These are phyloP conservation scores for Metschnikowia hibisci DNA, from an alignment of 805 yeast genomes.

Conservation along the genomic window DNA sequence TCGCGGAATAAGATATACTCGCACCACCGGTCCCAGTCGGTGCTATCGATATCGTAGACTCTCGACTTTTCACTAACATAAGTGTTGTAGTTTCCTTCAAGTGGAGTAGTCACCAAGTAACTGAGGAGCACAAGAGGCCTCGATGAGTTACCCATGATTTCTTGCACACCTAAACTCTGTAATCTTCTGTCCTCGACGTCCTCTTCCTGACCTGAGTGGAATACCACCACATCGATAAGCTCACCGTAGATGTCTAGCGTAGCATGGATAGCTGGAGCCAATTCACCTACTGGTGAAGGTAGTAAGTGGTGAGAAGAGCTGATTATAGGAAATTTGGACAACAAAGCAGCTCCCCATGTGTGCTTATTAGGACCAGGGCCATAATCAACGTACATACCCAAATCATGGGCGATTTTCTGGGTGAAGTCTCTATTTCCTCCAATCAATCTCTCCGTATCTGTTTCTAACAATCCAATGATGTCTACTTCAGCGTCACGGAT, in stretches of 20 bases:
- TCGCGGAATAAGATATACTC: constrained; percentile 89
- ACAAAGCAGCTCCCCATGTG: constrained; percentile 94
- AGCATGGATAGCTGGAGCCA: constrained; percentile 98
- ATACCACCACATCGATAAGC: constrained; percentile 85
- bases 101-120: constrained; percentile 85
- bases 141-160: constrained; percentile 75
- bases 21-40: constrained; percentile 98
- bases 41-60: constrained; percentile 89
- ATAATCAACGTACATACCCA: constrained; percentile 91
- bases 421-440: constrained; percentile 96
- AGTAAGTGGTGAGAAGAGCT: constrained; percentile 85
- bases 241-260: constrained; percentile 89
- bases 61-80: constrained; percentile 81
- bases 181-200: constrained; percentile 89
- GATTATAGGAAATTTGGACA: constrained; percentile 91
- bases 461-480: constrained; percentile 84
- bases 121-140: constrained; percentile 86
- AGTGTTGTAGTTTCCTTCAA: constrained; percentile 85
- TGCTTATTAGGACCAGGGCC: constrained; percentile 98
- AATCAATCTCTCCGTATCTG: constrained; percentile 88
- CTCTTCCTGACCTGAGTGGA: constrained; percentile 98
- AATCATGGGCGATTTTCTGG: constrained; percentile 84
- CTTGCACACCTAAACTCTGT: constrained; percentile 72
- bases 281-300: constrained; percentile 96
- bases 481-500: constrained; percentile 85